Evolutionary conservation across 305 asterid genomes (phyloP), one percentile per base, ranked within the genome.

Genomic region (Fraxinus sp.): DNA sequence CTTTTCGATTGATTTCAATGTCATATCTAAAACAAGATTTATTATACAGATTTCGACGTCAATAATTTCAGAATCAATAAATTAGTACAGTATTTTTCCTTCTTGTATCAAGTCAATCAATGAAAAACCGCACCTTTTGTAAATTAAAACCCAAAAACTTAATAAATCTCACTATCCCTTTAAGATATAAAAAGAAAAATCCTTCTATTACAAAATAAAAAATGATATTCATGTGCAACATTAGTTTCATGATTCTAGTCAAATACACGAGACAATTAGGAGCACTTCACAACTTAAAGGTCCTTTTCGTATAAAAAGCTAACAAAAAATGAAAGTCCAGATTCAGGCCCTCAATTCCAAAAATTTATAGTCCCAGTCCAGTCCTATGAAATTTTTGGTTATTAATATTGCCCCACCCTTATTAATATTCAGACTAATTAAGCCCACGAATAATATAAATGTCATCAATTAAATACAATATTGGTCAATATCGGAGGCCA

Each of bases 401-500:
- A 36, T 36, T 7, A 1, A 36, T 7, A 1, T 6, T 36, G 4
- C 33, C 33, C 33, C 33, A 36, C 2, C 41, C 9, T 7, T 36
- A 36, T 36, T 41, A 10, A 2, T 41, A 9, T 41, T 10, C 16
- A 41, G 52, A 41, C 52, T 14, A 49, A 14, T 13, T 52, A 4
- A 22, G 8, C 22, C 24, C 24, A 52, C 22, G 16, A 16, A 16
- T 16, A 52, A 52, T 52, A 16, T 4, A 52, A 52, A 52, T 52
- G 0, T 16, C 64, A 52, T 20, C 64, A 52, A 13, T 52, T 52
- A 16, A 52, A 52, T 59, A 5, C 30, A 14, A 2, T 26, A 0
- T 33, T 33, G 83, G 89, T 84, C 87, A 1, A 26, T 18, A 68
- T 85, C 84, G 89, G 87, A 46, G 89, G 89, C 82, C 73, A 81